These are phyloP conservation scores for Tylopilus felleus DNA, from an alignment of 768 basidiomycete species.

Conservation along the genomic window DNA sequence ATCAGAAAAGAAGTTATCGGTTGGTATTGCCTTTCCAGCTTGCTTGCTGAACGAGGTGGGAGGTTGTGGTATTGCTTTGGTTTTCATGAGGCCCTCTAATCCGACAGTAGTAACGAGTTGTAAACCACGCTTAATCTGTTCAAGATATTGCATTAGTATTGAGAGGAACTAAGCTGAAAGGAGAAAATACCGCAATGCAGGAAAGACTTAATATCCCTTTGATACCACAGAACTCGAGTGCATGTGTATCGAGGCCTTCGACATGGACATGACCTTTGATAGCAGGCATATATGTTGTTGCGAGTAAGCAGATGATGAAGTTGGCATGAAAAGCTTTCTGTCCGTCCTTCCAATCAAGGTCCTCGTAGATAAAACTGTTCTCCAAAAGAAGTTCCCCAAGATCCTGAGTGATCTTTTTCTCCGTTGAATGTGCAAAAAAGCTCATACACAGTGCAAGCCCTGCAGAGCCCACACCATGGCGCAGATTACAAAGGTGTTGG, in stretches of 20 bases:
- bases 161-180: background rate
- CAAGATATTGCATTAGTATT: too few relatives aligned
- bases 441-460: background rate
- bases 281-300: background rate
- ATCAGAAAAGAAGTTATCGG: background rate
- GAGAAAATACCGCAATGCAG: background rate
- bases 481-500: background rate
- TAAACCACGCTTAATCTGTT: background rate
- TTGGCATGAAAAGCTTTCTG: background rate
- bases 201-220: background rate
- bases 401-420: background rate
- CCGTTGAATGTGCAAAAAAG: background rate
- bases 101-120: too few relatives aligned
- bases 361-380: background rate
- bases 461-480: background rate
- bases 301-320: background rate
- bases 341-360: background rate
- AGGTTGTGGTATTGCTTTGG: background rate
- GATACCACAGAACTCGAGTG: background rate
- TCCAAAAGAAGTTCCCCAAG: background rate
- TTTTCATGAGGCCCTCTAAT: background rate
- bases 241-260: background rate
- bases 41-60: background rate
- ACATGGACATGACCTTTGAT: background rate
- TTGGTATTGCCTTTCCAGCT: background rate